phyloP scores from a whole-genome alignment of 305 asterid genomes.

The Fraxinus floribunda region DNA sequence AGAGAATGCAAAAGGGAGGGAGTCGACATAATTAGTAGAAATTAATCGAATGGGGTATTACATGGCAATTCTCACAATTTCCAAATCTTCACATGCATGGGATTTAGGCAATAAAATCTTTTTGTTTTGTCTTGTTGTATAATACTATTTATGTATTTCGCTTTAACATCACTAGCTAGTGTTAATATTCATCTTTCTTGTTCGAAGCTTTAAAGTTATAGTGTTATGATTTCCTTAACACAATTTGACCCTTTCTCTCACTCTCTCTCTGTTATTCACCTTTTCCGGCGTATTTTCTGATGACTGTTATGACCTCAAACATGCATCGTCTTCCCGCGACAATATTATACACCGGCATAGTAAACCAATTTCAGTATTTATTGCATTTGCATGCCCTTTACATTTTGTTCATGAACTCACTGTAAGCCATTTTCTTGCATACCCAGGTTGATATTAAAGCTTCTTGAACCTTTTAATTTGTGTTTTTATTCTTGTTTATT shows the following conservation, averaged over 20 bases:
- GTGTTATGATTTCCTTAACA: too few species aligned
- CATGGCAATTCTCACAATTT: too few species aligned
- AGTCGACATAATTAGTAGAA: too few species aligned
- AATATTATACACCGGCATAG: slow-evolving; percentile 1
- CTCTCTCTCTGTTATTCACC: slow-evolving; percentile 9
- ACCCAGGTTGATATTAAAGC: not conserved
- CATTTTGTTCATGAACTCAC: not conserved
- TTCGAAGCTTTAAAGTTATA: too few species aligned
- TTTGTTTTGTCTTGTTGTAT: too few species aligned
- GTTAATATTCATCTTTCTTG: too few species aligned
- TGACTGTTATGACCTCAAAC: slow-evolving; percentile 4
- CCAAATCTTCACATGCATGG: too few species aligned
- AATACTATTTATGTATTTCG: too few species aligned
- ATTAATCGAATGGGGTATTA: too few species aligned
- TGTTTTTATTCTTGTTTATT: not conserved
- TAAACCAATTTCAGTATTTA: not conserved
- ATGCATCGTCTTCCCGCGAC: not conserved
- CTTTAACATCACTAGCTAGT: too few species aligned
- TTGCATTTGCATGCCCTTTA: slow-evolving; percentile 6
- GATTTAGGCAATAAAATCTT: too few species aligned
- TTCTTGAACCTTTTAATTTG: not conserved
- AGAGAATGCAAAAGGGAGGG: too few species aligned
- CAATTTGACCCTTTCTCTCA: not conserved
- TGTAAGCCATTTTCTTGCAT: not conserved
- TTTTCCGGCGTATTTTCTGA: slow-evolving; percentile 21